Evolutionary conservation across 1,284 basidiomycete genomes (phyloP), one percentile per base, ranked within the genome.

Genomic region (Cryptococcus sp.): DNA sequence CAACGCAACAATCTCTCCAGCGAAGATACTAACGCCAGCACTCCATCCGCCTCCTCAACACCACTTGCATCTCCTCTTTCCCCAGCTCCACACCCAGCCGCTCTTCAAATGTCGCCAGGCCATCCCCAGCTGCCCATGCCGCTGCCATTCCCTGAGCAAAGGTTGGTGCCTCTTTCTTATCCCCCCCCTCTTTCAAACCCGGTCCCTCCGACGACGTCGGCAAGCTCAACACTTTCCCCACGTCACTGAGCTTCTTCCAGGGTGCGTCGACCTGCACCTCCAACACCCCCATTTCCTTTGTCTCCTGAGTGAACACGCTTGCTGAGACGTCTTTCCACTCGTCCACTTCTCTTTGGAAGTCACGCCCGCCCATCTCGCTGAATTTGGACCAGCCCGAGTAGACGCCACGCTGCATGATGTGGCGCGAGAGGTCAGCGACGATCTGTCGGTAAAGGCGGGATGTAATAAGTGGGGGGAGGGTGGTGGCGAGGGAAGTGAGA

Each of bases 141-240:
- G 90, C 72, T 57, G 88, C 88, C 61, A 85, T 92, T 54, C 82
- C 88, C 37, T 88, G 86, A 68, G 89, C 89, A 70, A 90, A 89
- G 64, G 83, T 89, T 36, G 87, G 87, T 18, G 40, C 49, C 33
- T 67, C 35, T 38, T 55, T 21, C 55, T 57, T 16, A 81, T 86
- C 16, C 86, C 36, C 59, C 37, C 60, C 57, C 1, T 84, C 68
- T 73, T 87, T 53, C 33, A 39, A 47, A 13, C 39, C 13, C 4
- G 43, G 18, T 4, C 33, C 13, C n/a, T 33, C 46, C 12, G 36
- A 35, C 18, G 51, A 44, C 67, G 72, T 46, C 64, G 79, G 64
- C 13, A 85, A 75, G 1, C 81, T 82, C 23, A 90, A 77, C 28
- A 93, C 64, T 47, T 83, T 80, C 11, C 83, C 86, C 11, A 87